Evolutionary conservation across 306 rosid genomes (phyloP).

Genomic region (Cucumis sativus): DNA sequence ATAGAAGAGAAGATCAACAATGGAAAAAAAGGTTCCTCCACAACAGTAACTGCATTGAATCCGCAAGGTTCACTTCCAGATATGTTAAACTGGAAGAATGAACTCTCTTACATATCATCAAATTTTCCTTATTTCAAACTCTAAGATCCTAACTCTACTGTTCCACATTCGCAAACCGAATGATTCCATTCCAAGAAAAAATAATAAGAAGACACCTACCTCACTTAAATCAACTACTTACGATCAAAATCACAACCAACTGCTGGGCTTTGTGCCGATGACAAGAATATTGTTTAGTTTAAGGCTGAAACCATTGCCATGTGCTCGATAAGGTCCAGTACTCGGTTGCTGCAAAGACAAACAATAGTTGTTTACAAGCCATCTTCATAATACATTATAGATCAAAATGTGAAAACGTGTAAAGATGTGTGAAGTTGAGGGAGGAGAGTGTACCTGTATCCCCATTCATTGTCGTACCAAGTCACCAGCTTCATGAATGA

Average conservation of each 20-base stretch:
- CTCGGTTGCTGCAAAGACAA: constrained; percentile 59
- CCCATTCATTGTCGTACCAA: constrained; percentile 99
- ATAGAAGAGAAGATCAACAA: not conserved
- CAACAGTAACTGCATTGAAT: not conserved
- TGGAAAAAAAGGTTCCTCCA: not conserved
- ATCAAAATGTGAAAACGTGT: not conserved
- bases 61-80: not conserved
- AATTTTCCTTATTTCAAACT: not conserved
- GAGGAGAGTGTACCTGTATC: constrained; percentile 65
- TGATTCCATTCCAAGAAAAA: constrained; percentile 6
- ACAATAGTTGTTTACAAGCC: not conserved
- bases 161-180: not conserved
- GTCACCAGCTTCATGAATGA: constrained; percentile 74
- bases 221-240: not conserved
- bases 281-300: constrained; percentile 11
- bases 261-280: not conserved
- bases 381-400: too few species aligned
- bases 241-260: not conserved
- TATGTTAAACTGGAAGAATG: not conserved
- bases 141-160: not conserved
- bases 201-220: not conserved
- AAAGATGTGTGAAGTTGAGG: not conserved
- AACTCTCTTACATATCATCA: not conserved
- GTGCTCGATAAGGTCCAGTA: constrained; percentile 92
- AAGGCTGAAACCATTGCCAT: constrained; percentile 76